These are phyloP conservation scores for Pistacia integerrima DNA, from an alignment of 345 rosid genomes.

Conservation along the genomic window DNA sequence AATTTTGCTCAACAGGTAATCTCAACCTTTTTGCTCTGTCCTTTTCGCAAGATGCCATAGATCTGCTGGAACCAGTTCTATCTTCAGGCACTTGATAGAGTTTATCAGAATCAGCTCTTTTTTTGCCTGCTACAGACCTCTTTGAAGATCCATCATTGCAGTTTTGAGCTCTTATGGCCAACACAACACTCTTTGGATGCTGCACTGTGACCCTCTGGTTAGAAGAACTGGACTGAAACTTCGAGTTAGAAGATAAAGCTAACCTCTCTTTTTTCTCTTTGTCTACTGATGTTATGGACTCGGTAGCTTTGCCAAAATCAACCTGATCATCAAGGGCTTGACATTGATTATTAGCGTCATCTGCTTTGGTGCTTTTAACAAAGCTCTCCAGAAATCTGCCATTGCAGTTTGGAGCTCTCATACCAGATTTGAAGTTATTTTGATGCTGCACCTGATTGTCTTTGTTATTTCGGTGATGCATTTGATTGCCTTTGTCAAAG, in stretches of 20 bases:
- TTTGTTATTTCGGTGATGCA: too few species aligned
- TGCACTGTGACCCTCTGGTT: constrained; percentile 24
- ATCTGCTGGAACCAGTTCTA: constrained; percentile 23
- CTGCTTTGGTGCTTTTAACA: constrained; percentile 16
- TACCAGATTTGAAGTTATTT: constrained; percentile 14
- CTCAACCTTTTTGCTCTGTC: constrained; percentile 22
- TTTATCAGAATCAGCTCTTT: constrained; percentile 12
- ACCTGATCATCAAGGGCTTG: constrained; percentile 16
- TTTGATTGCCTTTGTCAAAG: background rate
- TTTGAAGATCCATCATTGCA: constrained; percentile 20
- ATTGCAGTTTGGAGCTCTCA: constrained; percentile 13
- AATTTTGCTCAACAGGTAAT: constrained; percentile 24
- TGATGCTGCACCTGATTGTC: background rate
- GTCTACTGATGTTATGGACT: constrained; percentile 17
- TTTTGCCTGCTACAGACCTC: constrained; percentile 31
- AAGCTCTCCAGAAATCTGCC: constrained; percentile 17
- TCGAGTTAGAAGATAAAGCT: constrained; percentile 21
- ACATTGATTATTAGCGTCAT: constrained; percentile 15
- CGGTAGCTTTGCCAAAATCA: constrained; percentile 29
- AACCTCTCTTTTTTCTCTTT: constrained; percentile 25
- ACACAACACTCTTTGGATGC: constrained; percentile 41
- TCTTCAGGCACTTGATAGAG: constrained; percentile 14
- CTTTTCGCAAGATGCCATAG: constrained; percentile 20
- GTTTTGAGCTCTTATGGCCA: constrained; percentile 43
- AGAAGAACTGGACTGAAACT: constrained; percentile 19